phyloP scores from a whole-genome alignment of 129 eudicot species.

The Tagetes erecta region DNA sequence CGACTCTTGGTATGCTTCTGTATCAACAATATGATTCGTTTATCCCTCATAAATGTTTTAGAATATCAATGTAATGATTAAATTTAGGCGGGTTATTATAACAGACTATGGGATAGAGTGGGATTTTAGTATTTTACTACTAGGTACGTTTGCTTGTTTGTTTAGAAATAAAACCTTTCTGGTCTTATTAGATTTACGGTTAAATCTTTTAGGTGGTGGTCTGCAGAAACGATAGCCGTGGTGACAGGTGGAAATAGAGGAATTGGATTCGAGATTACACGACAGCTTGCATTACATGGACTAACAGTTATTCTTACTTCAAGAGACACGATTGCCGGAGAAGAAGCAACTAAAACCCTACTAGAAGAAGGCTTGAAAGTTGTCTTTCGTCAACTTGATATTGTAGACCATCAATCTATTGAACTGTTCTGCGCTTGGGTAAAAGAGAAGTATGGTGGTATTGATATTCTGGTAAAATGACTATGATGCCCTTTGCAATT shows the following conservation, averaged over 20 bases:
- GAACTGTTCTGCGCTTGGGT: conserved; percentile 59
- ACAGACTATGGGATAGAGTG: too few species aligned
- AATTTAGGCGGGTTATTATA: too few species aligned
- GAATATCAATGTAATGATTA: too few species aligned
- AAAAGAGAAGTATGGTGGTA: conserved; percentile 59
- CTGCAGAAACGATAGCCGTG: conserved; percentile 72
- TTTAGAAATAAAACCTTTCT: not conserved
- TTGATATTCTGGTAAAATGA: conserved; percentile 72
- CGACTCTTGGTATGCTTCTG: too few species aligned
- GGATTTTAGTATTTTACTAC: too few species aligned
- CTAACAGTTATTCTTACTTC: conserved; percentile 84
- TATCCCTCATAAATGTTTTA: too few species aligned
- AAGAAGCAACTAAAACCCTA: conserved; percentile 66
- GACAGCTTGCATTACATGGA: conserved; percentile 77
- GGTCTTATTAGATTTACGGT: conserved; percentile 6
- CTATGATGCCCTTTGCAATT: conserved; percentile 13
- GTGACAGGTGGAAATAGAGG: conserved; percentile 98
- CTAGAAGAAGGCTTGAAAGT: conserved; percentile 74
- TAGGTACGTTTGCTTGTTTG: too few species aligned
- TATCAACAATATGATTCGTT: too few species aligned
- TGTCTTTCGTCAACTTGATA: conserved; percentile 77
- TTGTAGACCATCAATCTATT: conserved; percentile 62
- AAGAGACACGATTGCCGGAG: conserved; percentile 63
- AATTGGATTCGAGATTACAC: conserved; percentile 91
- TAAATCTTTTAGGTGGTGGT: conserved; percentile 78